Conservation (phyloP, 2,329 filamentous ascomycete genomes). For the Leptographium galeiforme region DNA sequence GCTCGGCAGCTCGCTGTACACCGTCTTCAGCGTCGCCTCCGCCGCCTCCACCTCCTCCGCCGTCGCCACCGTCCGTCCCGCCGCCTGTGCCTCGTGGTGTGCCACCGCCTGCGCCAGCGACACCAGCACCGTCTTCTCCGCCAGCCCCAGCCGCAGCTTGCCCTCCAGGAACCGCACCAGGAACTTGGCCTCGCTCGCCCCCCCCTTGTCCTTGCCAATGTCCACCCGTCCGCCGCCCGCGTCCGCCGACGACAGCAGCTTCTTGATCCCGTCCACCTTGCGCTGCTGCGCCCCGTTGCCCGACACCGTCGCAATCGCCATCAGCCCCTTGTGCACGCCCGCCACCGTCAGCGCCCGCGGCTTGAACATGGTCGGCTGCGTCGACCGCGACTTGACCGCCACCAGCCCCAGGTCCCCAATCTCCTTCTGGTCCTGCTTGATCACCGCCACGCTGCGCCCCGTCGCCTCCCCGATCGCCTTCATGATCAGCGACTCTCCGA, state of each 20-base stretch:
- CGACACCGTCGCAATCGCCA: slow-evolving; percentile 74
- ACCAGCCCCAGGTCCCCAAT: slow-evolving; percentile 92
- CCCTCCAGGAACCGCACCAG: slow-evolving; percentile 88
- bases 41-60: slow-evolving; percentile 70
- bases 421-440: slow-evolving; percentile 91
- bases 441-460: slow-evolving; percentile 72
- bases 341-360: slow-evolving; percentile 79
- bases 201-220: slow-evolving; percentile 83
- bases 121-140: slow-evolving; percentile 83
- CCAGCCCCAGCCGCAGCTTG: slow-evolving; percentile 80
- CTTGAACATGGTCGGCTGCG: slow-evolving; percentile 97
- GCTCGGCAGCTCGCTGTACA: slow-evolving; percentile 88
- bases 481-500: slow-evolving; percentile 96
- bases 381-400: slow-evolving; percentile 87
- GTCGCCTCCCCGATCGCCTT: slow-evolving; percentile 95
- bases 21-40: slow-evolving; percentile 74
- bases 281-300: slow-evolving; percentile 79
- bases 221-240: slow-evolving; percentile 62
- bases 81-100: slow-evolving; percentile 62
- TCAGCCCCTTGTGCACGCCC: slow-evolving; percentile 75
- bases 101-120: slow-evolving; percentile 82
- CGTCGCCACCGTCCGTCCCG: slow-evolving; percentile 53
- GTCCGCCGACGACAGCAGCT: slow-evolving; percentile 84
- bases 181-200: slow-evolving; percentile 88
- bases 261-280: slow-evolving; percentile 93